Evolutionary conservation across 2,329 filamentous ascomycete genomes (phyloP).

Genomic region (Colletotrichum sp.): DNA sequence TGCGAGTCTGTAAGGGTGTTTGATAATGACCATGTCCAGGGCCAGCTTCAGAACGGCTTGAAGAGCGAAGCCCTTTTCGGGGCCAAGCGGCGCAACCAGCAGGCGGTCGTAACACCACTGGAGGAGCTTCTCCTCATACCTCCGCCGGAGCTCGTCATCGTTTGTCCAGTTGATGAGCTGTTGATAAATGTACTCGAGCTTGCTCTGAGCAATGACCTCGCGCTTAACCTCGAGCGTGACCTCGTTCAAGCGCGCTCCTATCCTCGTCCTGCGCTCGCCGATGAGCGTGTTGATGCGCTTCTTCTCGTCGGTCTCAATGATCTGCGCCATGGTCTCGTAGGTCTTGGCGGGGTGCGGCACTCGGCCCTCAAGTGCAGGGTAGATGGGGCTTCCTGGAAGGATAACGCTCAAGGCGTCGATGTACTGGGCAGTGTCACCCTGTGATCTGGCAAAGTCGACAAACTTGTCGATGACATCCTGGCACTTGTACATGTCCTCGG

Average conservation of each 20-base stretch:
- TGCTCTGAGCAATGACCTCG: conserved; percentile 79
- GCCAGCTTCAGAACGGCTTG: conserved; percentile 78
- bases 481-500: conserved; percentile 67
- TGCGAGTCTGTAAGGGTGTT: conserved; percentile 85
- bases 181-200: conserved; percentile 80
- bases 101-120: conserved; percentile 82
- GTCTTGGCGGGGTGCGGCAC: conserved; percentile 80
- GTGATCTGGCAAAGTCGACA: conserved; percentile 71
- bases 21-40: conserved; percentile 94
- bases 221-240: conserved; percentile 87
- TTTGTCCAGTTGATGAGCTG: conserved; percentile 88
- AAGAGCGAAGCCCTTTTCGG: conserved; percentile 72
- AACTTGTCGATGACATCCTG: conserved; percentile 81
- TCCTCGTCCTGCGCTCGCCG: conserved; percentile 82
- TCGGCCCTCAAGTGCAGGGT: conserved; percentile 81
- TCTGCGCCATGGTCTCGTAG: conserved; percentile 82
- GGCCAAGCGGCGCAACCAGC: conserved; percentile 66
- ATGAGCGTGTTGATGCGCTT: conserved; percentile 90
- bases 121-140: conserved; percentile 89
- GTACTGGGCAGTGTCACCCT: conserved; percentile 76
- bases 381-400: conserved; percentile 82
- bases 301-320: conserved; percentile 85
- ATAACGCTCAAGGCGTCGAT: conserved; percentile 77
- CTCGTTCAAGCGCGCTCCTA: conserved; percentile 83
- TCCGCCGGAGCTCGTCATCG: conserved; percentile 83